Conservation (phyloP, 768 basidiomycete genomes). For the Lentinula lateritia region DNA sequence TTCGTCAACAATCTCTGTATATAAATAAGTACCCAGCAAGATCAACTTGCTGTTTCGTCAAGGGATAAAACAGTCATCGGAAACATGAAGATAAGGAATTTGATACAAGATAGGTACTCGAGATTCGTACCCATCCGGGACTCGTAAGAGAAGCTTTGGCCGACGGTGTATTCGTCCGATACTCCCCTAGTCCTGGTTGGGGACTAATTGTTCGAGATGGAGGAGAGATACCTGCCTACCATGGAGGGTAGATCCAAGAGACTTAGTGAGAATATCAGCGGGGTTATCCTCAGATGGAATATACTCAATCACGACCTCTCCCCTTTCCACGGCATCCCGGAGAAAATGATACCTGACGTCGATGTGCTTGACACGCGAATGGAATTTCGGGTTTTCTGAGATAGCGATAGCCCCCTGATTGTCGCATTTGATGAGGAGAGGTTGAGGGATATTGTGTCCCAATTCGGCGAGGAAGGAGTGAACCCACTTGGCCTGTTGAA, state of each 20-base stretch:
- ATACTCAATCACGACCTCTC: slow-evolving; percentile 6
- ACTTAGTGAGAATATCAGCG: slow-evolving; percentile 24
- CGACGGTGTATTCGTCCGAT: background rate
- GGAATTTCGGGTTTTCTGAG: slow-evolving; percentile 16
- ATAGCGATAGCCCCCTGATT: slow-evolving; percentile 21
- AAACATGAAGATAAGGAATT: no score
- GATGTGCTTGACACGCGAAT: slow-evolving; percentile 30
- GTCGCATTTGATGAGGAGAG: slow-evolving; percentile 10
- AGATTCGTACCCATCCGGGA: no score
- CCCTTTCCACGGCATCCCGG: slow-evolving; percentile 15
- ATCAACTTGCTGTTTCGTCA: no score
- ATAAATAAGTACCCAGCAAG: no score
- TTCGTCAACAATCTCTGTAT: no score
- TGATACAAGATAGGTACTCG: no score
- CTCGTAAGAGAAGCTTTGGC: no score
- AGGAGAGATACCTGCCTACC: background rate
- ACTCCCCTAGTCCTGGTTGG: slow-evolving; percentile 2
- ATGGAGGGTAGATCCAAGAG: background rate
- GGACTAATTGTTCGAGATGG: background rate
- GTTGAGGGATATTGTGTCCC: background rate
- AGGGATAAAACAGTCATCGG: no score
- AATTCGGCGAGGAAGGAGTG: background rate
- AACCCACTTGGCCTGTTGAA: background rate
- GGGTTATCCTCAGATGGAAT: slow-evolving; percentile 16
- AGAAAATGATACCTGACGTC: slow-evolving; percentile 27